Base-by-base conservation (phyloP, 805 yeast species). In the Saccharomycopsis guyanensis region DNA sequence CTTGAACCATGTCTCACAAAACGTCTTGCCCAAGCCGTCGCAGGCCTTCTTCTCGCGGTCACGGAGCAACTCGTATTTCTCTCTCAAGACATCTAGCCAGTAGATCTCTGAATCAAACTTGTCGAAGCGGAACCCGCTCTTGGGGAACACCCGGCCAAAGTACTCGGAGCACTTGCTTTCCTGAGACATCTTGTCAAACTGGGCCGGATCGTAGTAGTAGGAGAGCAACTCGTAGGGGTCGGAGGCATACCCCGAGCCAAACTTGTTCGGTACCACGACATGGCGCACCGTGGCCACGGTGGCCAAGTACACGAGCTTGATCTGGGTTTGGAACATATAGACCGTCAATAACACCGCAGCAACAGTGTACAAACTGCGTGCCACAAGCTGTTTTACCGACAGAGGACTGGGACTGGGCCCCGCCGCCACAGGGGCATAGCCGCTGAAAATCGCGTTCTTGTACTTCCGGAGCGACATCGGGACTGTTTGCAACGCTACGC, bases 61-160 rank as follows among this genome's bases (percentile, higher is more conserved):
- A 23, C 53, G 22, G 24, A 50, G 31, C 5, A 46, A 25, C 25
- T 52, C 53, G 34, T 52, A 52, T n/a, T 43, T 43, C 10, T 46
- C 51, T 36, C 50, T 33, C 6, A 50, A 38, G 25, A 43, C 40
- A 35, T 50, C 53, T 12, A 47, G 33, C 50, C 49, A 49, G 31
- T 46, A 51, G 18, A 49, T 42, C 12, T 45, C 50, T 4, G 36
- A 35, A 18, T 38, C 42, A 15, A 43, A 47, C 4, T 51, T 47
- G 24, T 53, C 48, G 32, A 51, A 50, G 34, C 40, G 36, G 52
- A 53, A 52, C 8, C 47, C 43, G 4, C 47, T 24, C 18, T 50
- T 43, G 8, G 49, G 55, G 33, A 46, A 50, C 23, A 52, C 38
- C 4, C 27, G 31, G 8, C 19, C 20, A 18, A 50, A 52, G 40